phyloP scores from a whole-genome alignment of 106 monocot genomes.

The Allium cepa region DNA sequence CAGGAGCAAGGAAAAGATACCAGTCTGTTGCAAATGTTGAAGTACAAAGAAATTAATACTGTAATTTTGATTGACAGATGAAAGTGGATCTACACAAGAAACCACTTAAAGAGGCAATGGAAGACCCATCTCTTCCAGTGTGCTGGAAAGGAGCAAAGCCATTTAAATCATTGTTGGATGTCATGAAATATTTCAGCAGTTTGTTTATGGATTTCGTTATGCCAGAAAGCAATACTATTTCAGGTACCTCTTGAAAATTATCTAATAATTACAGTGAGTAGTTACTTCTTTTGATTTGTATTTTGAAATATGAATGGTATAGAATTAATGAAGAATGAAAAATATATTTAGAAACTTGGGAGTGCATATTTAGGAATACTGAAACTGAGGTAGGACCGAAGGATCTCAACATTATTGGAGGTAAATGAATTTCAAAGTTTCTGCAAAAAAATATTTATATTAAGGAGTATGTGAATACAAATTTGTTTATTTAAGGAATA shows the following conservation, averaged over 20 bases:
- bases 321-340: not conserved
- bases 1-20: too few relatives aligned
- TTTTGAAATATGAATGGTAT: not conserved
- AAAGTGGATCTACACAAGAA: slow-evolving; percentile 27
- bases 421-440: slow-evolving; percentile 13
- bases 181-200: slow-evolving; percentile 43
- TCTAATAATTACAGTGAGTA: slow-evolving; percentile 56
- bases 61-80: slow-evolving; percentile 24
- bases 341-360: slow-evolving; percentile 48
- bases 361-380: slow-evolving; percentile 86
- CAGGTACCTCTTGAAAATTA: slow-evolving; percentile 56
- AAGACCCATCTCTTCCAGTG: slow-evolving; percentile 47
- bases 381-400: slow-evolving; percentile 41
- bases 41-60: not conserved
- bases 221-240: slow-evolving; percentile 26
- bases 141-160: slow-evolving; percentile 85
- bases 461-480: not conserved
- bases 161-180: slow-evolving; percentile 58
- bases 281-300: not conserved
- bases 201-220: slow-evolving; percentile 36
- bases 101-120: slow-evolving; percentile 38
- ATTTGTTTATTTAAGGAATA: not conserved
- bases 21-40: too few relatives aligned
- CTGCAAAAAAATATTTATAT: not conserved
- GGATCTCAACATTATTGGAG: slow-evolving; percentile 77